Base-by-base conservation (phyloP, 2,329 filamentous ascomycete genomes). In the Cryphonectria parasitica region DNA sequence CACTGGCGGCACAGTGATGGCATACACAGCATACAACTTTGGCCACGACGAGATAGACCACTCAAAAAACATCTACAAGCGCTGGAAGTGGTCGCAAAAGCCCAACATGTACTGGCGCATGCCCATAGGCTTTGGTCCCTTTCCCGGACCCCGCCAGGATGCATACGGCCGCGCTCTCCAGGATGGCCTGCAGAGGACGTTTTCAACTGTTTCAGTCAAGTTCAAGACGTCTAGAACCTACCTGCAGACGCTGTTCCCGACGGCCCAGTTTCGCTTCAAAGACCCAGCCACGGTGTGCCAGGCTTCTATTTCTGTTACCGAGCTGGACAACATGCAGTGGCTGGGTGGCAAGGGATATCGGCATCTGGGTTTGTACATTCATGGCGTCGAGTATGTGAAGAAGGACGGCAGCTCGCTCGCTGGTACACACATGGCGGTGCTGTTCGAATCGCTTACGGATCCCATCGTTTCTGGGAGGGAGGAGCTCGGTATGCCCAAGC, bases 11-110 rank as follows among this genome's bases (percentile, higher is more conserved):
- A 77, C 74, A 82, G 80, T 82, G 76, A 76, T 78, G 74, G 77
- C 77, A 28, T 86, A 82, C 73, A 83, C 80, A 0, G 77, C 79
- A 43, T 86, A 87, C 76, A 88, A 86, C 74, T 88, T 87, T 73
- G 85, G 85, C 8, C 85, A 89, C 74, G 88, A 90, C 71, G 88
- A 89, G 74, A 86, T 83, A 75, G 83, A 90, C 75, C 78, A 86
- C 74, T 85, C 88, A 0, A 81, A 79, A 0, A 83, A 87, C 61
- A 75, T 80, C 39, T 82, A 89, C 49, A 83, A 83, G 4, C 80
- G 85, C 67, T 87, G 84, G 81, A 78, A 83, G 6, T 84, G 83
- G 80, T 78, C 78, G 0, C 76, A 76, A 28, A 79, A 79, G 68
- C 74, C 77, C 1, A 76, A 78, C 52, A 74, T 81, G 41, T 82